Percentiles rank a stretch among this genome's conserved stretches.
These are phyloP conservation scores for Claviceps capensis DNA, from an alignment of 2,329 filamentous ascomycete species.

Conservation along the genomic window DNA sequence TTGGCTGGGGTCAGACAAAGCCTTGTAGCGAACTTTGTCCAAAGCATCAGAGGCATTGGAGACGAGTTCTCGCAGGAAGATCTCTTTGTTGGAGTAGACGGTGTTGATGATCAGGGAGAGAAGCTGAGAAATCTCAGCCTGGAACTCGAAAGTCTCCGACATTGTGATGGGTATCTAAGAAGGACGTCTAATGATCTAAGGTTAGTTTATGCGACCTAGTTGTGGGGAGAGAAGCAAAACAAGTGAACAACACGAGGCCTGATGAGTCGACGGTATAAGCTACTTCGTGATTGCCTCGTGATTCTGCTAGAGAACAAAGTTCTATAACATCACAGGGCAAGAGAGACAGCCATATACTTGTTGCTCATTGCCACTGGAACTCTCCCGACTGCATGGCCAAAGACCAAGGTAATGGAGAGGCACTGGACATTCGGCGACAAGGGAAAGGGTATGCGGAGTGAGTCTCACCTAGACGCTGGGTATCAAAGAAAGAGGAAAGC, in stretches of 20 bases:
- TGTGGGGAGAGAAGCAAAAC: neutral
- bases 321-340: neutral
- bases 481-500: conserved; percentile 6
- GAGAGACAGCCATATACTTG: neutral
- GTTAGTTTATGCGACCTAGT: neutral
- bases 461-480: conserved; percentile 13
- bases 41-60: conserved; percentile 98
- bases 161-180: conserved; percentile 46
- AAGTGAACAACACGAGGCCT: neutral
- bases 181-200: conserved; percentile 7
- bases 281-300: neutral
- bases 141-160: conserved; percentile 99
- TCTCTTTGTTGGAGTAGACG: conserved; percentile 99
- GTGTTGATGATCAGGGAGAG: conserved; percentile 99
- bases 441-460: neutral
- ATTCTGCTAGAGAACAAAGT: neutral
- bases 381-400: neutral
- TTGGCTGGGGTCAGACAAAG: conserved; percentile 92
- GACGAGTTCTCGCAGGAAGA: conserved; percentile 96
- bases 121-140: conserved; percentile 99
- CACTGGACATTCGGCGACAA: neutral
- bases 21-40: conserved; percentile 99
- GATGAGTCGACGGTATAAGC: neutral
- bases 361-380: neutral
- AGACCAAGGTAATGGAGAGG: neutral